Conservation (phyloP, 768 basidiomycete species). For the Tylopilus rubrobrunneus region DNA sequence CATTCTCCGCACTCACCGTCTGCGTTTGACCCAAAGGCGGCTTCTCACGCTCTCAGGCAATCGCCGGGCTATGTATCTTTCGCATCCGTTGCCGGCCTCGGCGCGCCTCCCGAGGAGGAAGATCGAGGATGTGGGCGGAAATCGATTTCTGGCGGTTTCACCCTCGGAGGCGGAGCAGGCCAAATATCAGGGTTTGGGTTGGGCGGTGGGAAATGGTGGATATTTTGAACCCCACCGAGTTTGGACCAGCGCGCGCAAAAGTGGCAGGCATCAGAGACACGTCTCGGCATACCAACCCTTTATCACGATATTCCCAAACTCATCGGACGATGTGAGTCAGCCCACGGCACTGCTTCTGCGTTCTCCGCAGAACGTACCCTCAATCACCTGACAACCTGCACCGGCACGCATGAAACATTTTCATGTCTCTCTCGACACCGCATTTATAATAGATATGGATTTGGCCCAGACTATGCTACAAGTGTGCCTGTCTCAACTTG, state of each 20-base stretch:
- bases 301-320: conserved; percentile 2
- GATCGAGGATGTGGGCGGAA: conserved; percentile 30
- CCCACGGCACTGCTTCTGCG: conserved; percentile 2
- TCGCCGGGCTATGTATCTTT: conserved; percentile 69
- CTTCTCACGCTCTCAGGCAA: conserved; percentile 51
- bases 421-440: conserved; percentile 8
- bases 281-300: conserved; percentile 7
- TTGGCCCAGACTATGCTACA: conserved; percentile 19
- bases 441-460: conserved; percentile 21
- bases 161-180: conserved; percentile 15
- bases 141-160: conserved; percentile 12
- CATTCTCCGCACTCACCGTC: conserved; percentile 29
- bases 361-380: conserved; percentile 5
- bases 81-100: conserved; percentile 62
- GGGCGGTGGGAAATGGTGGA: conserved; percentile 32
- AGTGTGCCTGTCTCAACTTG: neutral
- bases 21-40: conserved; percentile 61
- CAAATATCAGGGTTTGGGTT: conserved; percentile 24
- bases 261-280: conserved; percentile 5
- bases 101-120: conserved; percentile 49
- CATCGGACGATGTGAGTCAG: conserved; percentile 22
- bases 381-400: conserved; percentile 4
- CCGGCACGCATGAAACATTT: conserved; percentile 4
- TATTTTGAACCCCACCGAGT: conserved; percentile 17
- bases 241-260: neutral